phyloP scores from a whole-genome alignment of 108 stramenopile species.

The Licmophora abbreviata region DNA sequence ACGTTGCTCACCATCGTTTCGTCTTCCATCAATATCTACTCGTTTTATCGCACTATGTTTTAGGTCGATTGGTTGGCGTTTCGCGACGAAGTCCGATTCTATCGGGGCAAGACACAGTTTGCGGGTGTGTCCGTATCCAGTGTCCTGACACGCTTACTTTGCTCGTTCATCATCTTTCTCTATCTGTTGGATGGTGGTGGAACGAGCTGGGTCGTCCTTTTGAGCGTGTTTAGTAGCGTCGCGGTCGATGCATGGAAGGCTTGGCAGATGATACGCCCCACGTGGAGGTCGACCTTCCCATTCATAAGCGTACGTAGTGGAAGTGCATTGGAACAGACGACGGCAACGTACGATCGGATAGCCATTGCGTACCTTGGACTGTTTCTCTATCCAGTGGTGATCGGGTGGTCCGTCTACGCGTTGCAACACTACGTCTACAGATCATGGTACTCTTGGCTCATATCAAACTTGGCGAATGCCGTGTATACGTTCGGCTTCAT shows the following conservation, averaged over 20 bases:
- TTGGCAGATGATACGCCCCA: slow-evolving; percentile 19
- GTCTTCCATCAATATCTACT: too few relatives aligned
- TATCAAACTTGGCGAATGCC: slow-evolving; percentile 34
- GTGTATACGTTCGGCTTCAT: slow-evolving; percentile 60
- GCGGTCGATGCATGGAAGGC: slow-evolving; percentile 36
- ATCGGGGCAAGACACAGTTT: slow-evolving; percentile 23
- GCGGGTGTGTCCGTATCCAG: slow-evolving; percentile 31
- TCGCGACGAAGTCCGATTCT: slow-evolving; percentile 41
- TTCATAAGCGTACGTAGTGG: slow-evolving; percentile 12
- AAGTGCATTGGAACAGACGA: slow-evolving; percentile 15
- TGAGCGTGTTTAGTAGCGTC: slow-evolving; percentile 20
- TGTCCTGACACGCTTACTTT: slow-evolving; percentile 18
- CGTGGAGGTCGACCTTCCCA: slow-evolving; percentile 11
- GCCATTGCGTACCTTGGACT: slow-evolving; percentile 24
- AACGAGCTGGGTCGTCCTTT: slow-evolving; percentile 34
- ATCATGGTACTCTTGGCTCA: slow-evolving; percentile 32
- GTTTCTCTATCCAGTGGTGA: slow-evolving; percentile 27
- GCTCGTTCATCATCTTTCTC: slow-evolving; percentile 37
- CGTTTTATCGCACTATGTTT: too few relatives aligned
- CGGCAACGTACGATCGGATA: slow-evolving; percentile 32
- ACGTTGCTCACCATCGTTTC: too few relatives aligned
- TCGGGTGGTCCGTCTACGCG: slow-evolving; percentile 34
- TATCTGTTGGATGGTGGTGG: slow-evolving; percentile 43
- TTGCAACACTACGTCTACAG: slow-evolving; percentile 26
- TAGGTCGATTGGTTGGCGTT: slow-evolving; percentile 48